phyloP scores from a whole-genome alignment of 345 rosid species.

The Combretum micranthum region DNA sequence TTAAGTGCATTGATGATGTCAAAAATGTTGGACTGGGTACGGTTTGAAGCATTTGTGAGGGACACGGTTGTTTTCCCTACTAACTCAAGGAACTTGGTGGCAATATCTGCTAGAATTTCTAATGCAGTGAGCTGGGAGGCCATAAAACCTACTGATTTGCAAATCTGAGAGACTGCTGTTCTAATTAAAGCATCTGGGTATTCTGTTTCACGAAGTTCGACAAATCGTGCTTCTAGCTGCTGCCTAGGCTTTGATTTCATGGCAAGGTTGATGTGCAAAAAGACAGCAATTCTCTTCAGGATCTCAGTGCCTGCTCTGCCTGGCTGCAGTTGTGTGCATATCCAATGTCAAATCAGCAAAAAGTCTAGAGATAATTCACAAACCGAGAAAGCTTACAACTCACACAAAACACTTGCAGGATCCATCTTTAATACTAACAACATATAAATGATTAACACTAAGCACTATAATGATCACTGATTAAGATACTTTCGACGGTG shows the following conservation, averaged over 20 bases:
- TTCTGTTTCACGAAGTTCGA: constrained; percentile 15
- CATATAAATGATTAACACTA: too few relatives aligned
- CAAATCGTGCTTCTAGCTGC: constrained; percentile 6
- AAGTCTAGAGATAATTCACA: too few relatives aligned
- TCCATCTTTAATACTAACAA: too few relatives aligned
- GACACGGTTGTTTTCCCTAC: constrained; percentile 33
- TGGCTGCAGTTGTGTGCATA: too few relatives aligned
- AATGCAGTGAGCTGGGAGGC: constrained; percentile 34
- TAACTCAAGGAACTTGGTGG: constrained; percentile 32
- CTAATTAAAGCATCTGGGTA: constrained; percentile 30
- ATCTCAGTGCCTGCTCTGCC: background rate
- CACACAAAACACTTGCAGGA: too few relatives aligned
- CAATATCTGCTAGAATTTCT: constrained; percentile 33
- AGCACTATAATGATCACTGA: too few relatives aligned
- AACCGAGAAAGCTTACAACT: too few relatives aligned
- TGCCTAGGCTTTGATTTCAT: constrained; percentile 8
- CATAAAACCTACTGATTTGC: constrained; percentile 44
- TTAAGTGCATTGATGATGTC: constrained; percentile 45
- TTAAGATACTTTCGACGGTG: too few relatives aligned
- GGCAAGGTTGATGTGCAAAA: constrained; percentile 1
- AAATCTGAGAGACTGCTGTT: constrained; percentile 54
- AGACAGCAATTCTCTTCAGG: background rate
- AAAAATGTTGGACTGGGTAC: constrained; percentile 41
- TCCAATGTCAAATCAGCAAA: too few relatives aligned
- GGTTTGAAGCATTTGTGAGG: constrained; percentile 33